Conservation (phyloP, 805 yeast species). For the Saccharomycopsis fodiens region DNA sequence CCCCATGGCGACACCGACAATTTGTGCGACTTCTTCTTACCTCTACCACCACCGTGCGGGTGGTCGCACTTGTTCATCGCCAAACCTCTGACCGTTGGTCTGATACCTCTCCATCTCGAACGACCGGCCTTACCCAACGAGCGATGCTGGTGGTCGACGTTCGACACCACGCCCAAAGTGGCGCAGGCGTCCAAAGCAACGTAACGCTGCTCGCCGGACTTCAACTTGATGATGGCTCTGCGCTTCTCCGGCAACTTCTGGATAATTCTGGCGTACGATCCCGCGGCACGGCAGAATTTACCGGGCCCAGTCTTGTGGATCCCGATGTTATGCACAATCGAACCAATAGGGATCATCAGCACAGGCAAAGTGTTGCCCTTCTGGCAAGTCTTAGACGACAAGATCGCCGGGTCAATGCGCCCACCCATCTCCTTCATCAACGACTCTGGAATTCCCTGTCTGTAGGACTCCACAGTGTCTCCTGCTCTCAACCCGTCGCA, state of each 20-base stretch:
- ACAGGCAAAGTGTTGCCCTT: constrained; percentile 94
- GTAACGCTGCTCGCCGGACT: constrained; percentile 91
- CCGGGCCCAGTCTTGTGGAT: constrained; percentile 70
- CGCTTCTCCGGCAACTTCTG: constrained; percentile 65
- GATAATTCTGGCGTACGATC: constrained; percentile 83
- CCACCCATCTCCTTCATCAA: constrained; percentile 83
- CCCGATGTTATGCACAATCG: constrained; percentile 83
- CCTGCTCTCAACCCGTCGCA: constrained; percentile 91
- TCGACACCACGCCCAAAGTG: constrained; percentile 87
- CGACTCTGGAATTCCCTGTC: constrained; percentile 77
- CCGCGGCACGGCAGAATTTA: constrained; percentile 88
- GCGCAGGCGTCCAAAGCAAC: constrained; percentile 84
- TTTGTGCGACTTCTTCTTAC: constrained; percentile 95
- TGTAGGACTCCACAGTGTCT: constrained; percentile 81
- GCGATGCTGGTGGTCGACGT: constrained; percentile 83
- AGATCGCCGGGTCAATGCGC: constrained; percentile 81
- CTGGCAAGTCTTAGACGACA: constrained; percentile 79
- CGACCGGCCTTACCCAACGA: constrained; percentile 97
- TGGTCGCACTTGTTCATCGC: constrained; percentile 98
- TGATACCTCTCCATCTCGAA: constrained; percentile 81
- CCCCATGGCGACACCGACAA: constrained; percentile 97
- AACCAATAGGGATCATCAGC: constrained; percentile 89
- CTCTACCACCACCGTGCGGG: constrained; percentile 99
- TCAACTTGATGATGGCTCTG: constrained; percentile 72
- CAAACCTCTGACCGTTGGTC: constrained; percentile 96